Evolutionary conservation across 2,329 filamentous ascomycete genomes (phyloP).

Genomic region (Nemania sp.): DNA sequence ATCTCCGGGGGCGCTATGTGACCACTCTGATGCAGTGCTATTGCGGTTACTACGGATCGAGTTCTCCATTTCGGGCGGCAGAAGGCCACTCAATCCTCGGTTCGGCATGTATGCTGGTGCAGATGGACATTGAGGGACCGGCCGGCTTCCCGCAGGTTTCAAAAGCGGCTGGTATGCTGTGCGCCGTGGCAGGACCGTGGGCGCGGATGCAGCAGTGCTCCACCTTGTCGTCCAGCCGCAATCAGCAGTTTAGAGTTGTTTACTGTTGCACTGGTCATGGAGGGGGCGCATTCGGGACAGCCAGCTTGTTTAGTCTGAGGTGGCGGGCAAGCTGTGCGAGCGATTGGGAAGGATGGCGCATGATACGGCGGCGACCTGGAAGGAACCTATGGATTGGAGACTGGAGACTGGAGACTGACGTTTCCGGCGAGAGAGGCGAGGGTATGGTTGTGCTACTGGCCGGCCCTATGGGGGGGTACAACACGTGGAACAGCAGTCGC

Average conservation of each 20-base stretch:
- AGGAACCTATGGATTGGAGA: conserved; percentile 23
- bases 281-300: conserved; percentile 33
- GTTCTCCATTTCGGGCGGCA: conserved; percentile 53
- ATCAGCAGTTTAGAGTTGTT: conserved; percentile 27
- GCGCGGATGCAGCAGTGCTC: conserved; percentile 29
- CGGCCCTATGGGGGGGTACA: conserved; percentile 19
- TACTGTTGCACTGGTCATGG: conserved; percentile 35
- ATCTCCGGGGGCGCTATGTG: conserved; percentile 39
- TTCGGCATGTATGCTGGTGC: conserved; percentile 45
- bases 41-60: conserved; percentile 46
- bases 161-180: conserved; percentile 28
- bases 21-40: conserved; percentile 44
- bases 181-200: conserved; percentile 26
- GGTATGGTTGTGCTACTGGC: conserved; percentile 19
- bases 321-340: conserved; percentile 28
- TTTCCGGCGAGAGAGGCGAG: conserved; percentile 19
- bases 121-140: conserved; percentile 37
- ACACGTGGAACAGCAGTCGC: conserved; percentile 26
- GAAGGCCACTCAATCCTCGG: conserved; percentile 52
- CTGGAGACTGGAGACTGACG: conserved; percentile 22
- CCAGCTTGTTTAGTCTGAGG: conserved; percentile 10
- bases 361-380: conserved; percentile 27
- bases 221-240: conserved; percentile 35
- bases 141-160: conserved; percentile 31
- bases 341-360: conserved; percentile 33